Conservation (phyloP, 2,329 filamentous ascomycete species). For the Thyridium curvatum region DNA sequence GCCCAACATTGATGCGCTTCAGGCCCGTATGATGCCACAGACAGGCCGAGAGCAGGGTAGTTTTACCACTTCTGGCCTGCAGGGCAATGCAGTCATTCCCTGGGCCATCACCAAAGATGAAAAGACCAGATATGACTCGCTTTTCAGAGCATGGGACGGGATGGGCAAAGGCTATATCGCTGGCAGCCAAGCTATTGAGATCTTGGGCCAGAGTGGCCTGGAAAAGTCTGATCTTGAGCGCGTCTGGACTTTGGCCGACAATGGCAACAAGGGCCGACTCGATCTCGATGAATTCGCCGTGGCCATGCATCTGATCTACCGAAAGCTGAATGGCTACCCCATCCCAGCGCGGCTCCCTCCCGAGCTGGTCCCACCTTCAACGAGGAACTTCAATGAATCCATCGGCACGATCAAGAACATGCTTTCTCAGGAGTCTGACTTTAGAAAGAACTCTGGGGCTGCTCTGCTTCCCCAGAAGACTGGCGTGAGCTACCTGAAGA, state of each 20-base stretch:
- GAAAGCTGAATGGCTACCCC: conserved; percentile 93
- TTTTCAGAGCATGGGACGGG: conserved; percentile 96
- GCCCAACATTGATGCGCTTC: conserved; percentile 88
- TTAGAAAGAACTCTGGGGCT: conserved; percentile 81
- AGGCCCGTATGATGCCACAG: conserved; percentile 96
- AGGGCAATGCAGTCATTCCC: conserved; percentile 91
- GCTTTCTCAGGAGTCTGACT: conserved; percentile 82
- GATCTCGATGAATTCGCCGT: conserved; percentile 97
- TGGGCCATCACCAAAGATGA: conserved; percentile 99
- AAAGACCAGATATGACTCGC: conserved; percentile 90
- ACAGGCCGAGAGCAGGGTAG: conserved; percentile 76
- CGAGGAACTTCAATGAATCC: conserved; percentile 85
- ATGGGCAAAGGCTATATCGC: conserved; percentile 87
- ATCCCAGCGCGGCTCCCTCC: conserved; percentile 81
- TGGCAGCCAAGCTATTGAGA: conserved; percentile 90
- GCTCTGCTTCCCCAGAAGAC: conserved; percentile 91
- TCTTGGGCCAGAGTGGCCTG: conserved; percentile 92
- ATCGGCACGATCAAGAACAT: conserved; percentile 90
- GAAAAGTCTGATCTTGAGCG: conserved; percentile 85
- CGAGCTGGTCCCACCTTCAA: conserved; percentile 91
- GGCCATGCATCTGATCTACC: conserved; percentile 97
- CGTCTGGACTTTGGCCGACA: conserved; percentile 91
- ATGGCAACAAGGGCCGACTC: conserved; percentile 87
- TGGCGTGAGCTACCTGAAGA: conserved; percentile 97
- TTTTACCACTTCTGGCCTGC: conserved; percentile 80